phyloP scores from a whole-genome alignment of 106 monocot genomes.

The Cymbidium sinense region DNA sequence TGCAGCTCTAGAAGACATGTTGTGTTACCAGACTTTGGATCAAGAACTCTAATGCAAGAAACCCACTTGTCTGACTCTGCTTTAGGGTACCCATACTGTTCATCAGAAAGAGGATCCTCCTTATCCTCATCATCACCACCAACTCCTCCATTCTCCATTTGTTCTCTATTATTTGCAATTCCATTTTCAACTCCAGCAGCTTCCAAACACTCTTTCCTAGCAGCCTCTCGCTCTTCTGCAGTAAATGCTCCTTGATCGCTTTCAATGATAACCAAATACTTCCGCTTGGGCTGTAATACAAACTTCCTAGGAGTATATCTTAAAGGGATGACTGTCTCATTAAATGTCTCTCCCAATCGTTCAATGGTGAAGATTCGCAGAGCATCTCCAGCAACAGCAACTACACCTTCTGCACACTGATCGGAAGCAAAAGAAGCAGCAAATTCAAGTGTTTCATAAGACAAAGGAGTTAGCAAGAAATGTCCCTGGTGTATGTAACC shows the following conservation, averaged over 20 bases:
- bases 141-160: conserved; percentile 55
- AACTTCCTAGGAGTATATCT: conserved; percentile 93
- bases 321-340: conserved; percentile 79
- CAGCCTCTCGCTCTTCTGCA: conserved; percentile 88
- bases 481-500: conserved; percentile 97
- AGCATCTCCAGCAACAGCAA: conserved; percentile 89
- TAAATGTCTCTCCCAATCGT: conserved; percentile 87
- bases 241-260: conserved; percentile 95
- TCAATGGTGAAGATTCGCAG: conserved; percentile 94
- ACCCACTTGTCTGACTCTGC: conserved; percentile 89
- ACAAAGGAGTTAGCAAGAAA: conserved; percentile 84
- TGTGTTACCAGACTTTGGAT: conserved; percentile 63
- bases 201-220: conserved; percentile 84
- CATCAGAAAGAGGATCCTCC: conserved; percentile 82
- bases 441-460: conserved; percentile 86
- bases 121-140: conserved; percentile 53
- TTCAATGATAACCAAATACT: conserved; percentile 72
- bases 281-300: conserved; percentile 73
- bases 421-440: conserved; percentile 96
- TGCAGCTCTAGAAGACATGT: conserved; percentile 88
- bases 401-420: conserved; percentile 99
- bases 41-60: conserved; percentile 93
- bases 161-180: conserved; percentile 44
- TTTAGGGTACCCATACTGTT: conserved; percentile 96
- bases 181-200: conserved; percentile 69